A percentile compares a stretch with the other conserved stretches of the same genome.
Evolutionary conservation across 2,329 filamentous ascomycete genomes (phyloP).

Genomic region (Ceratocystis eucalypticola): DNA sequence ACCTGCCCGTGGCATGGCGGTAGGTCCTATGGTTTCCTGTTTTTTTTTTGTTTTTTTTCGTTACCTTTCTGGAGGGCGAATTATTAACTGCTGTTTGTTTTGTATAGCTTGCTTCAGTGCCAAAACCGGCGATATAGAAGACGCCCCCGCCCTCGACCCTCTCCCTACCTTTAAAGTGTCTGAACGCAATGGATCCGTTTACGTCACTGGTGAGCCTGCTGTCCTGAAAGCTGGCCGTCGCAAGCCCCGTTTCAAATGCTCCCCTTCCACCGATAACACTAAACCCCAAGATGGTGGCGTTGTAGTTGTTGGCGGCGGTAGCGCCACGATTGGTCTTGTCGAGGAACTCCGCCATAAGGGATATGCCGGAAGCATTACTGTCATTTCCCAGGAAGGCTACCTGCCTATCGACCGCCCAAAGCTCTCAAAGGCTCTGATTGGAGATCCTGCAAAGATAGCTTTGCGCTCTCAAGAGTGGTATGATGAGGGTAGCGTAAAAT

Average conservation of each 20-base stretch:
- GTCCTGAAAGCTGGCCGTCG: constrained; percentile 64
- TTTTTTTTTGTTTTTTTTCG: background rate
- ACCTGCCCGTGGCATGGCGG: constrained; percentile 96
- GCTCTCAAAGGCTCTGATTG: constrained; percentile 81
- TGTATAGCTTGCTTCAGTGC: constrained; percentile 76
- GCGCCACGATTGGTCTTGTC: constrained; percentile 65
- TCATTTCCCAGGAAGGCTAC: constrained; percentile 74
- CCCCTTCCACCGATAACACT: constrained; percentile 28
- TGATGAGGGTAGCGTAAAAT: constrained; percentile 44
- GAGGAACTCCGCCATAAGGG: constrained; percentile 73
- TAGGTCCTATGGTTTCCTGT: constrained; percentile 29
- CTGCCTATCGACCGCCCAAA: constrained; percentile 88
- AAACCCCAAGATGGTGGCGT: constrained; percentile 45
- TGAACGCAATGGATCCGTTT: constrained; percentile 71
- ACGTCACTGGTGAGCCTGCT: constrained; percentile 66
- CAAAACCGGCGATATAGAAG: constrained; percentile 81
- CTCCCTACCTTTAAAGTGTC: constrained; percentile 68
- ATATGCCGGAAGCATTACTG: constrained; percentile 64
- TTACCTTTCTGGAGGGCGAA: background rate
- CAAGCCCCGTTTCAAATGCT: constrained; percentile 34
- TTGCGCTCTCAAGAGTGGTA: constrained; percentile 70
- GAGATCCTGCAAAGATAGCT: constrained; percentile 64
- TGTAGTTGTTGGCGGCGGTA: constrained; percentile 79
- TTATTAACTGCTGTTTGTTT: constrained; percentile 9
- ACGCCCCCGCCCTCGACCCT: constrained; percentile 81